Percentiles rank a stretch among this genome's conserved stretches.
phyloP scores from a whole-genome alignment of 495 filamentous ascomycete species.

The Lineolata rhizophorae region DNA sequence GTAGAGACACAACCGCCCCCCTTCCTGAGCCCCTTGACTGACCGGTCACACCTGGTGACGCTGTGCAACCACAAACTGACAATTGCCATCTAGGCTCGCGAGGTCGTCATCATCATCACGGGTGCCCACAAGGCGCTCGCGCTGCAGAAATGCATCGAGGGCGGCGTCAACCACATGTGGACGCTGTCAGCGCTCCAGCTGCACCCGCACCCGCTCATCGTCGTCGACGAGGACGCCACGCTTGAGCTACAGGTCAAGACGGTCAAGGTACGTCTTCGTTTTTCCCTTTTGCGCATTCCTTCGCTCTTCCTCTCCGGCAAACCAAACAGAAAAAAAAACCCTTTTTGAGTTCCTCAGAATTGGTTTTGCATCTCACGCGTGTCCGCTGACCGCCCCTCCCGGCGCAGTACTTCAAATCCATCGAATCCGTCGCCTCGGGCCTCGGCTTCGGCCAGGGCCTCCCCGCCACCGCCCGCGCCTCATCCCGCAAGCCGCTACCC shows the following conservation, averaged over 20 bases:
- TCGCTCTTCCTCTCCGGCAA: no score
- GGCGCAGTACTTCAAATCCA: not conserved
- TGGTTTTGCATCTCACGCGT: not conserved
- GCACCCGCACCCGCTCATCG: slow-evolving; percentile 58
- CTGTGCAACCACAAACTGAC: no score
- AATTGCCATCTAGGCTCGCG: slow-evolving; percentile 37
- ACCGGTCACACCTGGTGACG: no score
- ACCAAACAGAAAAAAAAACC: not conserved
- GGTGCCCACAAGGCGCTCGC: slow-evolving; percentile 64
- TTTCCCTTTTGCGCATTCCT: no score
- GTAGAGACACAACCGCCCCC: no score
- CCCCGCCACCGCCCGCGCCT: no score
- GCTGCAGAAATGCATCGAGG: slow-evolving; percentile 58
- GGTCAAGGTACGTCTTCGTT: slow-evolving; percentile 43
- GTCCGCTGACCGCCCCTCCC: not conserved
- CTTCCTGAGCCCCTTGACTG: no score
- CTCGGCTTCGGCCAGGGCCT: not conserved
- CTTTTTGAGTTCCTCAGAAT: slow-evolving; percentile 13
- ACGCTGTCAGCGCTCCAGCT: slow-evolving; percentile 61
- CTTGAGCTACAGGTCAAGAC: slow-evolving; percentile 70
- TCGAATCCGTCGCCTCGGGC: not conserved
- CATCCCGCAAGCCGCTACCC: no score
- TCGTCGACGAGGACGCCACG: slow-evolving; percentile 72
- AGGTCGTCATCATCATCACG: slow-evolving; percentile 64
- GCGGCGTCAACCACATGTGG: slow-evolving; percentile 74